Evolutionary conservation across 495 filamentous ascomycete genomes (phyloP), one percentile per base, ranked within the genome.

Genomic region (Aspergillus biplanus): DNA sequence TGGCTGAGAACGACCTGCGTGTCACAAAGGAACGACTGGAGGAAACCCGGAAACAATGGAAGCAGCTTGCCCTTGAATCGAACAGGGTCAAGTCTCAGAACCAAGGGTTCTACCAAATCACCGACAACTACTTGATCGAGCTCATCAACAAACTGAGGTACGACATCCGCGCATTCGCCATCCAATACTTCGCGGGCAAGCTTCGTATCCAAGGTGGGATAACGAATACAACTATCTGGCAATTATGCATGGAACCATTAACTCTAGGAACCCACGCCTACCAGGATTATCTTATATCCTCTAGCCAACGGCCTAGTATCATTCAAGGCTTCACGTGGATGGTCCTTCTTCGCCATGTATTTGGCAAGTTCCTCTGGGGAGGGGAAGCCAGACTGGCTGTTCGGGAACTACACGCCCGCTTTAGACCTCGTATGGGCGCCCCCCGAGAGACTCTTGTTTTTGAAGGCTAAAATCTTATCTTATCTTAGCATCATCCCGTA

Each of bases 111-210:
- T 53, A 52, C 16, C 58, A 61, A 34, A 35, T 61, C 15, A 52
- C 58, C 5, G 58, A 61, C 7, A 61, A 61, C 35, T 61, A 61
- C 13, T 34, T 61, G 9, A 61, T 61, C 21, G 58, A 61, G 34
- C 58, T 61, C 11, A 61, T 48, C 5, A 52, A 33, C 3, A 47
- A 46, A 11, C 33, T 61, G 49, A 33, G 49, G 35, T 61, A 61
- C 33, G 53, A 61, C 33, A 53, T 61, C 9, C 49, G 49, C 3
- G 44, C 49, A 5, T 61, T 61, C 35, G 58, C 58, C 11, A 42
- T 61, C 16, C 58, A 61, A 27, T 61, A 61, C 18, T 61, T 61
- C 31, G 21, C 16, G 6, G 58, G 58, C 2, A 48, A 61, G 6
- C 11, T 52, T 5, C 5, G 9, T 15, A 15, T 7, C 48, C 58